Evolutionary conservation across 192 early-diverging fungal genomes (phyloP).

Genomic region (Linderina pennispora): DNA sequence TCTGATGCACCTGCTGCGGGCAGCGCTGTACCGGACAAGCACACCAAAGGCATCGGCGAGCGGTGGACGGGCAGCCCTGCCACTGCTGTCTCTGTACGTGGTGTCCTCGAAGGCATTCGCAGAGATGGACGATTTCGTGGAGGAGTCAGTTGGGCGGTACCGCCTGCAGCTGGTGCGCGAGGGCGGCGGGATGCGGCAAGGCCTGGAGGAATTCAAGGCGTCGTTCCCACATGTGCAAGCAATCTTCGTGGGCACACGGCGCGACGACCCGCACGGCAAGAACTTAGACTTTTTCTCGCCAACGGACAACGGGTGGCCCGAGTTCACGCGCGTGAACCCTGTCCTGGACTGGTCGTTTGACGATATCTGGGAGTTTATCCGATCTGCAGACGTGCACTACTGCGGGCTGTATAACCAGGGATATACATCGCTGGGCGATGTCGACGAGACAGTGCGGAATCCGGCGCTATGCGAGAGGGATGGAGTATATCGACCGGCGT

Average conservation of each 20-base stretch:
- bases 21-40: constrained; percentile 47
- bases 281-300: constrained; percentile 52
- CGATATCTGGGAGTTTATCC: constrained; percentile 78
- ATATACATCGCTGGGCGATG: constrained; percentile 89
- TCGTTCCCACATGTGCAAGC: constrained; percentile 52
- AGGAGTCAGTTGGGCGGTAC: constrained; percentile 64
- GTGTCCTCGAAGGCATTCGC: constrained; percentile 71
- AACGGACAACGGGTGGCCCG: constrained; percentile 88
- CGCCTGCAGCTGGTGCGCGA: constrained; percentile 58
- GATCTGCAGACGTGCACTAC: constrained; percentile 62
- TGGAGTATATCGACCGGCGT: constrained; percentile 25
- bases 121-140: constrained; percentile 85
- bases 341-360: constrained; percentile 87
- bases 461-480: constrained; percentile 62
- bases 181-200: constrained; percentile 70
- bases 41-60: not conserved
- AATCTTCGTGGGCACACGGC: constrained; percentile 77
- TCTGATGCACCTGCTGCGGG: constrained; percentile 71
- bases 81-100: constrained; percentile 69
- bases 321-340: constrained; percentile 85
- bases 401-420: constrained; percentile 87
- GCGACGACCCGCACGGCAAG: constrained; percentile 68
- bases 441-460: constrained; percentile 78
- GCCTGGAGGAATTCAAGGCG: constrained; percentile 65
- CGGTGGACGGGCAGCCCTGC: not conserved